Evolutionary conservation across 257 asterid species (phyloP), one percentile per base, ranked within the genome.

Genomic region (Cordia subcordata): DNA sequence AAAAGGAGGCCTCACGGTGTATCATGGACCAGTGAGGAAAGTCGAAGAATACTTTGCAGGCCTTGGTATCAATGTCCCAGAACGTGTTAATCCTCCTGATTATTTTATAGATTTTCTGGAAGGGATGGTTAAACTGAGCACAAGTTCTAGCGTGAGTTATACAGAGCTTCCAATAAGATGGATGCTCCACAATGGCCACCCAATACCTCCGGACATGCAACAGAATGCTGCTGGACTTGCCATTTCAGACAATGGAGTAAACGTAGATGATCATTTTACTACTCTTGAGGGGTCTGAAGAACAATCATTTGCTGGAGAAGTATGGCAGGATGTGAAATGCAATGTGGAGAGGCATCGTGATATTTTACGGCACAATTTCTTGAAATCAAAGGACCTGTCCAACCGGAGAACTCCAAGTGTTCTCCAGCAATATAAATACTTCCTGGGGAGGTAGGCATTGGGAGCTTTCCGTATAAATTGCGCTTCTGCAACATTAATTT

Each of bases 81-180:
- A 88, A 45, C 94, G 88, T 54, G 76, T 91, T 58, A 91, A 91
- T 76, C 98, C 98, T 21, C 96, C 95, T 0, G 98, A 91, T 72
- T 80, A 88, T 70, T 91, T 73, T 56, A 88, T 88, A 33, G 98
- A 91, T 65, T 86, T 91, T 72, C 75, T 91, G 76, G 98, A 88
- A 73, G 98, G 94, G 58, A 67, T 91, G 85, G 82, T 77, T 63
- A 82, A 85, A 68, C 87, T 77, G 17, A 78, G 72, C 61, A 55
- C 88, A 17, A 81, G 79, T 72, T 78, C 84, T 8, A 79, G 63
- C 63, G 44, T 76, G 62, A 78, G 77, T 33, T 80, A 71, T 66
- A 80, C 82, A 52, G 96, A 85, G 76, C 90, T 91, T 66, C 96
- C 98, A 20, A 70, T 91, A 45, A 71, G 85, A 74, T 91, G 98